A percentile compares a stretch with the other conserved stretches of the same genome.
Evolutionary conservation across 2,329 filamentous ascomycete genomes (phyloP).

Genomic region (Anthostomella pinea): DNA sequence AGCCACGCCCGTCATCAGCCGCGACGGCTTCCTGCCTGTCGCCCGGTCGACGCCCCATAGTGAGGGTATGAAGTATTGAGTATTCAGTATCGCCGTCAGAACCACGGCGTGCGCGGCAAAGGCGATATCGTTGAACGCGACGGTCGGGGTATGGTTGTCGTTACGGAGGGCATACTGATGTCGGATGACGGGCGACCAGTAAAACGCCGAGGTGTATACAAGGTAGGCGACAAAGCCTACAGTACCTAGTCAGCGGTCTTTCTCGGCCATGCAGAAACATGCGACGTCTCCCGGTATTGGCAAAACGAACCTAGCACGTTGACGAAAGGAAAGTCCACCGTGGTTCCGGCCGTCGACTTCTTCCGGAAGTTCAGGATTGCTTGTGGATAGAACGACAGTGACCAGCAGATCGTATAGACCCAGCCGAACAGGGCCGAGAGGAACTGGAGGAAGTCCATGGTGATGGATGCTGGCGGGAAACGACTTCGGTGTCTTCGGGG

Average conservation of each 20-base stretch:
- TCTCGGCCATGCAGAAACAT: no score
- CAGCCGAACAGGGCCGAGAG: slow-evolving; percentile 66
- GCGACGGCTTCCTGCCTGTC: slow-evolving; percentile 55
- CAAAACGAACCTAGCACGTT: slow-evolving; percentile 56
- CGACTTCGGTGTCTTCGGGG: no score
- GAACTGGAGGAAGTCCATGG: slow-evolving; percentile 43
- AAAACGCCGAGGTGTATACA: slow-evolving; percentile 70
- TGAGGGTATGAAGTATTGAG: slow-evolving; percentile 67
- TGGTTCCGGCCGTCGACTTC: slow-evolving; percentile 76
- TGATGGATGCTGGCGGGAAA: slow-evolving; percentile 3
- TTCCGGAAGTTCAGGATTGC: slow-evolving; percentile 75
- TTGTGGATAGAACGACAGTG: slow-evolving; percentile 89
- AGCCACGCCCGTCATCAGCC: slow-evolving; percentile 65
- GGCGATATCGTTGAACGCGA: slow-evolving; percentile 83
- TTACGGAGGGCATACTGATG: slow-evolving; percentile 81
- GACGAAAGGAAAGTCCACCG: slow-evolving; percentile 81
- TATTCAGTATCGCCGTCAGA: slow-evolving; percentile 69
- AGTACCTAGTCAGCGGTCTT: not conserved
- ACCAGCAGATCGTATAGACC: slow-evolving; percentile 77
- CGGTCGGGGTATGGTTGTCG: slow-evolving; percentile 72
- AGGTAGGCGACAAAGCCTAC: slow-evolving; percentile 72
- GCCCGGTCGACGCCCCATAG: slow-evolving; percentile 72
- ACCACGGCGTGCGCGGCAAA: slow-evolving; percentile 82
- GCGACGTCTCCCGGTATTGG: no score
- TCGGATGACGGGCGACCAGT: slow-evolving; percentile 75